These are phyloP conservation scores for Suhomyces xylopsoci DNA, from an alignment of 805 yeast genomes.

Conservation along the genomic window DNA sequence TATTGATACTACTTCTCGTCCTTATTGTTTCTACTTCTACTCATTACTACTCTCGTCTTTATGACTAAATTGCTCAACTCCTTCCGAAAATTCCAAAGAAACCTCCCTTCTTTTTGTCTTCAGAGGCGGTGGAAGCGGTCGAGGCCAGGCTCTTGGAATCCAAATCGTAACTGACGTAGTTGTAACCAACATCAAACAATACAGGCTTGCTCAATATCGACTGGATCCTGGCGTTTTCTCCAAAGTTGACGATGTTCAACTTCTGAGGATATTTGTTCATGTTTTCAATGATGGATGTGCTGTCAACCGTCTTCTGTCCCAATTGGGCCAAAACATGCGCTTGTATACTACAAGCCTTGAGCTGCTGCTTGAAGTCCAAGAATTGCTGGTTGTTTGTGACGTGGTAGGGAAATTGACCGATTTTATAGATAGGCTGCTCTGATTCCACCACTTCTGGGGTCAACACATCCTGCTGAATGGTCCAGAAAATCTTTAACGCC, in stretches of 20 bases:
- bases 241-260: constrained; percentile 21
- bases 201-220: constrained; percentile 84
- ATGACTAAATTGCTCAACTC: constrained; percentile 3
- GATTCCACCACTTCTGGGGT: not conserved
- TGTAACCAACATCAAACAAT: constrained; percentile 85
- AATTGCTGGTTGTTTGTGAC: constrained; percentile 40
- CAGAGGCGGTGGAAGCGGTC: constrained; percentile 10
- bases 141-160: constrained; percentile 15
- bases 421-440: constrained; percentile 23
- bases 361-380: constrained; percentile 15
- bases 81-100: constrained; percentile 68
- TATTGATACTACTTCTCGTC: not conserved
- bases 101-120: constrained; percentile 51
- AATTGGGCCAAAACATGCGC: constrained; percentile 47
- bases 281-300: constrained; percentile 43
- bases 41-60: not conserved
- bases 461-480: constrained; percentile 19
- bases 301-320: constrained; percentile 5
- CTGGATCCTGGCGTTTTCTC: constrained; percentile 28
- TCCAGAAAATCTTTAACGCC: constrained; percentile 42
- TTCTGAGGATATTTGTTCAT: constrained; percentile 38
- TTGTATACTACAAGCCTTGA: constrained; percentile 17
- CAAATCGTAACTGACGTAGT: constrained; percentile 59
- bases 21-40: too few species aligned
- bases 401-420: constrained; percentile 39